A percentile compares a stretch with the other conserved stretches of the same genome.
phyloP scores from a whole-genome alignment of 257 asterid species.

The Solanum lignicaule region DNA sequence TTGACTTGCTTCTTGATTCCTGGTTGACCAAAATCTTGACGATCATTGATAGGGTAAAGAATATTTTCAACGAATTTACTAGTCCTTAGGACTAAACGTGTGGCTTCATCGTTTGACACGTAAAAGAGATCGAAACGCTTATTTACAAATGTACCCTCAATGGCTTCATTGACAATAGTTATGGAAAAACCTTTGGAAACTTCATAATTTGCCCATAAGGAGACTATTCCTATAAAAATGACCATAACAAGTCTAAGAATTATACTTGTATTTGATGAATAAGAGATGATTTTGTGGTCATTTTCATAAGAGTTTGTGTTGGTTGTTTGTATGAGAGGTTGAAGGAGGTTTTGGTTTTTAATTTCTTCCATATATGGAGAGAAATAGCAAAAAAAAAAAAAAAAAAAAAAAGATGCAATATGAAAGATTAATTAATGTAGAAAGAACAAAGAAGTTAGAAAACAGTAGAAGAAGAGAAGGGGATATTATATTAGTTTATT shows the following conservation, averaged over 20 bases:
- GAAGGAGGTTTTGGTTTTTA: slow-evolving; percentile 31
- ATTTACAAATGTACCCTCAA: slow-evolving; percentile 9
- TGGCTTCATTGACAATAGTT: slow-evolving; percentile 34
- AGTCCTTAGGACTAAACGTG: slow-evolving; percentile 28
- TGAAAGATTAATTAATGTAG: not conserved
- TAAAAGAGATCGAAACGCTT: slow-evolving; percentile 51
- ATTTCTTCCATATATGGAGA: slow-evolving; percentile 16
- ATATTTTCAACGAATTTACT: slow-evolving; percentile 36
- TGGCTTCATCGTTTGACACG: slow-evolving; percentile 45
- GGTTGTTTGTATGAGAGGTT: slow-evolving; percentile 29
- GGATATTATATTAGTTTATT: not conserved
- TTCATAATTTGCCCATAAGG: slow-evolving; percentile 68
- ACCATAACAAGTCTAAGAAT: slow-evolving; percentile 31
- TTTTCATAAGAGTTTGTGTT: not conserved
- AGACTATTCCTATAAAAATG: slow-evolving; percentile 24
- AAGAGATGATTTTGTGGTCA: not conserved
- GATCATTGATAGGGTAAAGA: slow-evolving; percentile 19
- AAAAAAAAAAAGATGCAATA: not conserved
- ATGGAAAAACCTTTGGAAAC: slow-evolving; percentile 63
- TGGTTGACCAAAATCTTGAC: not conserved
- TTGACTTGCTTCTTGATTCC: slow-evolving; percentile 25
- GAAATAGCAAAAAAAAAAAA: not conserved
- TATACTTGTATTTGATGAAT: slow-evolving; percentile 15
- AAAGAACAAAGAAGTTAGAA: not conserved
- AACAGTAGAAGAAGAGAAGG: not conserved